Evolutionary conservation across 257 asterid genomes (phyloP).

Genomic region (Nicotiana sylvestris): DNA sequence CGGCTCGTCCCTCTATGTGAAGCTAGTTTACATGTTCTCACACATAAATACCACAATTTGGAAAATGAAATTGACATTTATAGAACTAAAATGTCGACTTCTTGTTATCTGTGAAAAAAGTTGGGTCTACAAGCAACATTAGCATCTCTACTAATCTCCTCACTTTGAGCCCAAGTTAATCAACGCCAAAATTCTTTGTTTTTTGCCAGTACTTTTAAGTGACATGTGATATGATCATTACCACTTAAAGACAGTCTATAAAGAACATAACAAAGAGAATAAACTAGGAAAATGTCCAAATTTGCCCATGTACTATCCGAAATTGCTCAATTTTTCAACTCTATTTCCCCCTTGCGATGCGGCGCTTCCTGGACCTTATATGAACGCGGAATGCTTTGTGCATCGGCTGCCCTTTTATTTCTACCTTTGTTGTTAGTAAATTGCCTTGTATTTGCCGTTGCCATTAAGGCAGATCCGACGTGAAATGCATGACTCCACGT

Average conservation of each 20-base stretch:
- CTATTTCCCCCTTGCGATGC: no score
- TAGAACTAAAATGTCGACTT: not conserved
- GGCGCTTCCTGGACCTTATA: no score
- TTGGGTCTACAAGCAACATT: not conserved
- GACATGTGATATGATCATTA: not conserved
- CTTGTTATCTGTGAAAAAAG: not conserved
- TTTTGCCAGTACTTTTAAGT: not conserved
- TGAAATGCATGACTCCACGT: no score
- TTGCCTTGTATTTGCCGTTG: no score
- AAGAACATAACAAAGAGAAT: not conserved
- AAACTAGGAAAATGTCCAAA: no score
- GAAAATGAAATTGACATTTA: not conserved
- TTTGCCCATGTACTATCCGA: no score
- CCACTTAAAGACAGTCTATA: not conserved
- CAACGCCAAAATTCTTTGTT: not conserved
- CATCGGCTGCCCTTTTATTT: no score
- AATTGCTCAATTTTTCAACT: no score
- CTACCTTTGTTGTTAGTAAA: no score
- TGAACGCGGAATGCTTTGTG: no score
- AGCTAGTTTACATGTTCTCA: not conserved
- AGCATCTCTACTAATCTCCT: not conserved
- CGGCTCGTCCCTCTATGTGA: not conserved
- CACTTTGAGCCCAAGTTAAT: not conserved
- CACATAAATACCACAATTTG: not conserved
- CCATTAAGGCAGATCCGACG: no score